Base-by-base conservation (phyloP, 2,329 filamentous ascomycete genomes). In the Claviceps spartinae region DNA sequence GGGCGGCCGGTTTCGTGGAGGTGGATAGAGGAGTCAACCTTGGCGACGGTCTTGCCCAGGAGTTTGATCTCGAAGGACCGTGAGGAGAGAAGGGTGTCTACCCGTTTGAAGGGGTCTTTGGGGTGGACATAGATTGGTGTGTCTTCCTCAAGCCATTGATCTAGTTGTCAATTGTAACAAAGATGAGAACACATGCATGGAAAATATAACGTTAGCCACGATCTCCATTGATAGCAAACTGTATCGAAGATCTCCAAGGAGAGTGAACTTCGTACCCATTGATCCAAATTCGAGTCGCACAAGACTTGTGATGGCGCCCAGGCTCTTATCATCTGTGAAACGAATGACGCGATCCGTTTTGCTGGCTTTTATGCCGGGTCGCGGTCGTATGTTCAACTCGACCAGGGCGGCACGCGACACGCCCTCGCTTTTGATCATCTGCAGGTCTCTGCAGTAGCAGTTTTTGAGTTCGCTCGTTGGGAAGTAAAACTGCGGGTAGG, bases 21-120 rank as follows among this genome's bases (percentile, higher is more conserved):
- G 59, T 83, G 79, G 48, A 78, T 67, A 0, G 67, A 65, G 2
- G 69, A 71, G 1, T 61, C 56, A 0, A 73, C 68, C 16, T 72
- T 68, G n/a, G 72, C 74, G 1, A 83, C 63, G 0, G 68, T 66
- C 2, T 60, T 61, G 2, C 77, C 77, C 7, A 67, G 62, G 4
- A 77, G 57, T 22, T 68, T 68, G 40, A 85, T 68, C 11, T 73
- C 68, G 37, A 85, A 62, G 1, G 64, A 63, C 1, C 82, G 75
- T 1, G 70, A 68, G 0, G 79, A 83, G 1, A 69, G 68, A 5
- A 85, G 63, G 26, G 81, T 74, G 52, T 85, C 81, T 54, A 86
- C 68, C 13, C 82, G 74, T 57, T 82, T 82, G 66, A 77, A 84
- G 0, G 82, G 82, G 51, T 85, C 81, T 56, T 83, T 84, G 0